These are phyloP conservation scores for Coemansia sp. DNA, from an alignment of 192 early-diverging fungal species.

Conservation along the genomic window DNA sequence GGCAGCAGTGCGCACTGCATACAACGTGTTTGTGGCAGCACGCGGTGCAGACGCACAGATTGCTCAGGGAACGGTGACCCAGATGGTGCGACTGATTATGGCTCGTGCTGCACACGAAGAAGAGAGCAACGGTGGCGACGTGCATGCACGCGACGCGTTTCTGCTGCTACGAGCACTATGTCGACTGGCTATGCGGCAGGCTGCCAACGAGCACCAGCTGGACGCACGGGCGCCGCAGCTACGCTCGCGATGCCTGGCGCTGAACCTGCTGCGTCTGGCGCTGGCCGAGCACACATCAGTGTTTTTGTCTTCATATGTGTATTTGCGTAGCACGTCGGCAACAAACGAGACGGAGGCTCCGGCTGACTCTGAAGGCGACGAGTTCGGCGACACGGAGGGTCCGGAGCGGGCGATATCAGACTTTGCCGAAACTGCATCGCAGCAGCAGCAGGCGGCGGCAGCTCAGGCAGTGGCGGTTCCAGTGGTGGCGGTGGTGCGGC, in stretches of 20 bases:
- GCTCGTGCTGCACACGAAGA: slow-evolving; percentile 55
- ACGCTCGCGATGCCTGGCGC: slow-evolving; percentile 79
- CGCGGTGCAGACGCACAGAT: slow-evolving; percentile 76
- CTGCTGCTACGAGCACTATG: slow-evolving; percentile 83
- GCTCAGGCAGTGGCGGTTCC: slow-evolving; percentile 45
- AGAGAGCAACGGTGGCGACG: slow-evolving; percentile 20
- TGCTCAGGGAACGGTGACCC: slow-evolving; percentile 82
- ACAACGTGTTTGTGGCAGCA: slow-evolving; percentile 85
- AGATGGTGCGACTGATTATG: slow-evolving; percentile 85
- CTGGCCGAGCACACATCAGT: slow-evolving; percentile 72
- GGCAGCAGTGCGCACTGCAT: slow-evolving; percentile 77
- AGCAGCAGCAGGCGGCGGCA: slow-evolving; percentile 5
- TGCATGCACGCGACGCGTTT: slow-evolving; percentile 68
- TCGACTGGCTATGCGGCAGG: slow-evolving; percentile 83
- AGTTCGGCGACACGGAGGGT: slow-evolving; percentile 45
- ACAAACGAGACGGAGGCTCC: background rate
- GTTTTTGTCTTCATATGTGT: slow-evolving; percentile 63
- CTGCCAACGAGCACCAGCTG: slow-evolving; percentile 60
- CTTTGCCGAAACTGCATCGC: slow-evolving; percentile 2
- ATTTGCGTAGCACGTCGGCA: slow-evolving; percentile 12
- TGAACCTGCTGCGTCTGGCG: slow-evolving; percentile 75
- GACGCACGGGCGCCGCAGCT: slow-evolving; percentile 80
- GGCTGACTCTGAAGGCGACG: slow-evolving; percentile 14
- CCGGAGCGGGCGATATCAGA: slow-evolving; percentile 37
- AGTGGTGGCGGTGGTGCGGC: slow-evolving; percentile 82